Evolutionary conservation across 2,329 filamentous ascomycete species (phyloP), one percentile per base, ranked within the genome.

Genomic region (Grosmannia clavigera): DNA sequence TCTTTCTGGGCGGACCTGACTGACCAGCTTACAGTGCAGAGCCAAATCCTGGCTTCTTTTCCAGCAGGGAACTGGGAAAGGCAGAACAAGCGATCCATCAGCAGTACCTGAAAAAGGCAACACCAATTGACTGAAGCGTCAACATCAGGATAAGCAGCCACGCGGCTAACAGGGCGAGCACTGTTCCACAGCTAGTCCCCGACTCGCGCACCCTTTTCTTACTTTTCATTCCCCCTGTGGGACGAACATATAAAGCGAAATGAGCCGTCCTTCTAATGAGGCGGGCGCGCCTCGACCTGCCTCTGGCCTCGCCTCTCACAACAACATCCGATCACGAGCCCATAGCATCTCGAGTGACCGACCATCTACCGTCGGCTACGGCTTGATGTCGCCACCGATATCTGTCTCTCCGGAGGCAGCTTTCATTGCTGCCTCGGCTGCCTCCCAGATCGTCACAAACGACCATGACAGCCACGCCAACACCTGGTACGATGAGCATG

Each of bases 381-480:
- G 80, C 67, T 74, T 87, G 57, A 78, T 83, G 71, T 82, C 84
- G 55, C 87, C 88, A 58, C 87, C 90, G 22, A 71, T 81, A 40
- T 76, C 77, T 57, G 81, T 92, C 61, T 85, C 85, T 54, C 94
- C 92, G 11, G 78, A 87, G 65, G 86, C 94, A 35, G 88, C 85
- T 22, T 99, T 95, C 74, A 92, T 99, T 68, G 92, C 92, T 55
- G 79, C 84, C 38, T 87, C 90, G 54, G 90, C 92, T 61, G 94
- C 92, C 58, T 91, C 90, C 22, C 90, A 96, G 70, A 92, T 95
- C 64, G 86, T 97, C 66, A 92, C 90, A 61, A 90, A 91, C 69
- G 87, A 95, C 69, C 87, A 94, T 73, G 88, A 92, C 68, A 84
- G 81, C 65, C 85, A 87, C 68, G 80, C 85, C 61, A 83, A 85